Conservation (phyloP, 495 filamentous ascomycete genomes). For the Aspergillus leporis region DNA sequence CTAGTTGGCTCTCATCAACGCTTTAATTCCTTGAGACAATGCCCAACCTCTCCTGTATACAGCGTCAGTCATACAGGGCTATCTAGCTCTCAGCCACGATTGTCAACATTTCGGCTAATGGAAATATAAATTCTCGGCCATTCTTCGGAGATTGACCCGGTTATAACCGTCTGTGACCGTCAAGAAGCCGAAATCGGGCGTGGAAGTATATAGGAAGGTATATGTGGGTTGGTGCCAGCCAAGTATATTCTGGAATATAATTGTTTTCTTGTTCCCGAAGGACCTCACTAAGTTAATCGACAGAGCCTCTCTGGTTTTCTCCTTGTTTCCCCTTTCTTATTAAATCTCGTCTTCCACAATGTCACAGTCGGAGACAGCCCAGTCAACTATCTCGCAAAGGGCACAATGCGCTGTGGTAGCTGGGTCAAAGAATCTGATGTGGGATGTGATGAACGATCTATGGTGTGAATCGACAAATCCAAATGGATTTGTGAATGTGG, state of each 20-base stretch:
- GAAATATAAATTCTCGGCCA: background rate
- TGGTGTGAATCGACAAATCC: conserved; percentile 33
- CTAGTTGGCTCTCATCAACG: too few relatives aligned
- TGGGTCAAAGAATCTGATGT: conserved; percentile 22
- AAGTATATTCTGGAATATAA: too few relatives aligned
- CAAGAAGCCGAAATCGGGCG: background rate
- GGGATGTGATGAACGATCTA: conserved; percentile 28
- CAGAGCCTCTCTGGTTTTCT: background rate
- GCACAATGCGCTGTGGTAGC: conserved; percentile 19
- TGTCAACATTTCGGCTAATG: background rate
- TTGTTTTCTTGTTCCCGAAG: too few relatives aligned
- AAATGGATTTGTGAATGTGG: conserved; percentile 38
- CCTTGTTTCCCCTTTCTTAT: background rate
- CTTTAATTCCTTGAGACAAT: too few relatives aligned
- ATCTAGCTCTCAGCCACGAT: background rate
- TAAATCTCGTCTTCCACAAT: background rate
- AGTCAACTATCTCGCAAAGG: conserved; percentile 19
- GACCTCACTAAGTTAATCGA: too few relatives aligned
- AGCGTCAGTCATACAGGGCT: too few relatives aligned
- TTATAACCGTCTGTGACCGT: background rate
- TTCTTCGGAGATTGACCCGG: background rate
- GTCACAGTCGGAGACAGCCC: background rate
- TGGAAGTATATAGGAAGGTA: too few relatives aligned
- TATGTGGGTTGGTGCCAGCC: too few relatives aligned
- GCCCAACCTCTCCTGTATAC: too few relatives aligned